Evolutionary conservation across 169 alveolate genomes (phyloP), one percentile per base, ranked within the genome.

Genomic region (Plasmodium fragile): DNA sequence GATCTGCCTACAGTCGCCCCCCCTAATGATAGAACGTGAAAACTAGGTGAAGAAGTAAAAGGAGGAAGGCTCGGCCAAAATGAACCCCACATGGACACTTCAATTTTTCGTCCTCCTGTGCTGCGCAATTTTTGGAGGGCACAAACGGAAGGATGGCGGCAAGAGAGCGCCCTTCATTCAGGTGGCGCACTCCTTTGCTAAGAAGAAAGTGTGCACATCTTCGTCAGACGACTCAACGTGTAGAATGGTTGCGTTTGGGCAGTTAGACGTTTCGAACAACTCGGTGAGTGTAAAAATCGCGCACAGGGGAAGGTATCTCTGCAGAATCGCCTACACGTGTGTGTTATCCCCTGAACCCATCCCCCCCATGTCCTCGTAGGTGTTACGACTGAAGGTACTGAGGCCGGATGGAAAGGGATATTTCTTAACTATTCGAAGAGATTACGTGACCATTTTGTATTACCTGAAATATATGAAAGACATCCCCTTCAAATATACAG

Each of bases 371-470:
- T 28, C n/a, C 43, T 65, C 32, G 45, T 25, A 89, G 94, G 94
- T 89, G 39, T 16, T 89, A 36, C 59, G 94, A 16, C 36, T 89
- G 72, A 89, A 89, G 11, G 55, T 89, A 10, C 22, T 89, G 25
- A 89, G 94, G 28, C 36, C 87, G 32, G 89, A 71, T 7, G 94
- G 89, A 79, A 89, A 89, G 43, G 94, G 94, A 2, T 89, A 89
- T 45, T 89, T 89, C 52, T 8, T 89, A 55, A 89, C 94, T 16
- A 89, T 89, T 53, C 81, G 94, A 89, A 89, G 94, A 39, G 94
- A 89, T 30, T 89, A 89, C 36, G 94, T 89, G 25, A 78, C 89
- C 41, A 16, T 89, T 25, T 78, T 87, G 16, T 89, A 89, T 43
- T 78, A 78, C 49, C 72, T 89, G 11, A 89, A 89, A 59, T 89